phyloP scores from a whole-genome alignment of 345 rosid genomes.

The Salix exigua region DNA sequence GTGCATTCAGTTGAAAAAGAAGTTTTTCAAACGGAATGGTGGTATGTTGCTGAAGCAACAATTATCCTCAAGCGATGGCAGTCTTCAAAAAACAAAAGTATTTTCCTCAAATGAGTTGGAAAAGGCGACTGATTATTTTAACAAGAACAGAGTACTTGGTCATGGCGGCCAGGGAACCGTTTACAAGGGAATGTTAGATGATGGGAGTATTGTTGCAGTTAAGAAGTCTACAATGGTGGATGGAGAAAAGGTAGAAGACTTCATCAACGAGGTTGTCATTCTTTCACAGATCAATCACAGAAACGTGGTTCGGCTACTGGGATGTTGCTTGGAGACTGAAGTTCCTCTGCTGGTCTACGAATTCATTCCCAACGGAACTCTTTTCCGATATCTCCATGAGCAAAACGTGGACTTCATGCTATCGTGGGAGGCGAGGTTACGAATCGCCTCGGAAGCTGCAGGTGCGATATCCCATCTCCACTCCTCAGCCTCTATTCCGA shows the following conservation, averaged over 20 bases:
- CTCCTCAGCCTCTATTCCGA: constrained; percentile 11
- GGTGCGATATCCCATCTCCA: constrained; percentile 21
- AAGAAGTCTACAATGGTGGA: constrained; percentile 8
- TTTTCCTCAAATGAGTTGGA: constrained; percentile 8
- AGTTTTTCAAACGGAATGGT: constrained; percentile 3
- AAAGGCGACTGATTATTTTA: constrained; percentile 6
- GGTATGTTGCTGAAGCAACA: constrained; percentile 11
- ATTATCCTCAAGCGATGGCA: not conserved
- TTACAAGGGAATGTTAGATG: constrained; percentile 12
- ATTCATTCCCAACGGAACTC: constrained; percentile 15
- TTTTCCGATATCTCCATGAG: constrained; percentile 4
- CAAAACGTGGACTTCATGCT: not conserved
- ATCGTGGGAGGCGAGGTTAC: constrained; percentile 16
- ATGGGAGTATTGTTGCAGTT: constrained; percentile 13
- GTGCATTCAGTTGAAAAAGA: not conserved
- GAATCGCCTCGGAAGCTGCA: constrained; percentile 19
- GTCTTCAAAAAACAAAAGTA: not conserved
- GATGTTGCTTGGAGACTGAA: constrained; percentile 16
- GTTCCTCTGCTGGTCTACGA: constrained; percentile 10
- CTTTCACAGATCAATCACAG: constrained; percentile 16
- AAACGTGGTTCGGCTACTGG: constrained; percentile 11
- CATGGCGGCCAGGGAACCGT: constrained; percentile 17
- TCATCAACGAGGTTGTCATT: constrained; percentile 15
- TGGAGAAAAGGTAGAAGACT: not conserved
- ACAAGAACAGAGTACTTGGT: constrained; percentile 11